phyloP scores from a whole-genome alignment of 306 rosid genomes.

The Psophocarpus tetragonolobus region DNA sequence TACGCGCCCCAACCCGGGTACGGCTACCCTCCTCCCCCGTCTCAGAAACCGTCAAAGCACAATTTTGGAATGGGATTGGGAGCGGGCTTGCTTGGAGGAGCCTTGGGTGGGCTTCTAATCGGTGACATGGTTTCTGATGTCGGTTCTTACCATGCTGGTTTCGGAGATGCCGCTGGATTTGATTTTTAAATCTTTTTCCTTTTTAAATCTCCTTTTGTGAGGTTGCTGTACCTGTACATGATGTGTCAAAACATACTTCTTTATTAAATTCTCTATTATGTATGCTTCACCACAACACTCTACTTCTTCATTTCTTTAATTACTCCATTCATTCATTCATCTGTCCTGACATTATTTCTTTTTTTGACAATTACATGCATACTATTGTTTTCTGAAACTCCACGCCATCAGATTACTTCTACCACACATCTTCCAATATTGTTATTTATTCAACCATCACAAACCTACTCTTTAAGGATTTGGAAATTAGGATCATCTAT shows the following conservation, averaged over 20 bases:
- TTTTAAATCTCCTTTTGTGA: no score
- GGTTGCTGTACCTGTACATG: no score
- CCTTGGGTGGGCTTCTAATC: constrained; percentile 69
- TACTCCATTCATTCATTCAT: background rate
- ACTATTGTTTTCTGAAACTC: background rate
- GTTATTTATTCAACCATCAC: no score
- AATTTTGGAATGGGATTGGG: constrained; percentile 70
- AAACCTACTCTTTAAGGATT: no score
- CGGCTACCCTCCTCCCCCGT: constrained; percentile 40
- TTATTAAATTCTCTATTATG: background rate
- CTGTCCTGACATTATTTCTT: background rate
- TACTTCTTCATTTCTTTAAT: background rate
- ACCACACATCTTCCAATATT: background rate
- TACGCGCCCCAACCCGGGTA: constrained; percentile 41
- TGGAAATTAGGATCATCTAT: no score
- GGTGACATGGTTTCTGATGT: constrained; percentile 67
- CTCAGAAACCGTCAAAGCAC: constrained; percentile 40
- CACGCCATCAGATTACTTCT: background rate
- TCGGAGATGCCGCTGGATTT: constrained; percentile 40
- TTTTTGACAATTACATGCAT: background rate
- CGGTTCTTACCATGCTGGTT: constrained; percentile 36
- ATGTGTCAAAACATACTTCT: no score
- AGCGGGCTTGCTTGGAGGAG: constrained; percentile 75
- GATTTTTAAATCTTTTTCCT: background rate
- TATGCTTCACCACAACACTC: background rate